Conservation (phyloP, 176 grass and related monocot species). For the Miscanthus lutarioriparius region DNA sequence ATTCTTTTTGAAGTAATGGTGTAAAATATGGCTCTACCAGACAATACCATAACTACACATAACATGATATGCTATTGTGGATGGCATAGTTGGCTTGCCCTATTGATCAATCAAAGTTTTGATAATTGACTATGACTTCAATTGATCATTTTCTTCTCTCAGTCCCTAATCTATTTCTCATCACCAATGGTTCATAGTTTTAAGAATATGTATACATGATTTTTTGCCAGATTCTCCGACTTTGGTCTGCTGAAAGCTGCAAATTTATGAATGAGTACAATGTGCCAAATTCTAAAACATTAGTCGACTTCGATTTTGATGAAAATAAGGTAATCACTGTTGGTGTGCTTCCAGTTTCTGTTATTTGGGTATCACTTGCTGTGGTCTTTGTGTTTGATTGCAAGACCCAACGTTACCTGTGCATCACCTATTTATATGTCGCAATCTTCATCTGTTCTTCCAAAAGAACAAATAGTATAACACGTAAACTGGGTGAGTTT, state of each 20-base stretch:
- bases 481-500: background rate
- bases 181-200: background rate
- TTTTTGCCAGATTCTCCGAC: constrained; percentile 56
- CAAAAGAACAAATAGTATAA: background rate
- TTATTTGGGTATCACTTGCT: constrained; percentile 14
- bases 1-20: background rate
- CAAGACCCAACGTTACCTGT: background rate
- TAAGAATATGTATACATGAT: background rate
- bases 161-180: background rate
- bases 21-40: background rate
- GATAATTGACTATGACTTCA: background rate
- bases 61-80: background rate
- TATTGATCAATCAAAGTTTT: background rate
- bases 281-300: constrained; percentile 52
- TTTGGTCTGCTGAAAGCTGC: constrained; percentile 93
- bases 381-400: background rate
- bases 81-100: background rate
- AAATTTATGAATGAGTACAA: constrained; percentile 74
- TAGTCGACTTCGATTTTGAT: constrained; percentile 93
- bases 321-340: constrained; percentile 82
- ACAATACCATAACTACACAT: background rate
- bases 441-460: background rate
- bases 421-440: background rate
- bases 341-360: background rate
- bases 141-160: background rate